Evolutionary conservation across 164 flowering plant species (phyloP).

Genomic region (Aristolochia californica): DNA sequence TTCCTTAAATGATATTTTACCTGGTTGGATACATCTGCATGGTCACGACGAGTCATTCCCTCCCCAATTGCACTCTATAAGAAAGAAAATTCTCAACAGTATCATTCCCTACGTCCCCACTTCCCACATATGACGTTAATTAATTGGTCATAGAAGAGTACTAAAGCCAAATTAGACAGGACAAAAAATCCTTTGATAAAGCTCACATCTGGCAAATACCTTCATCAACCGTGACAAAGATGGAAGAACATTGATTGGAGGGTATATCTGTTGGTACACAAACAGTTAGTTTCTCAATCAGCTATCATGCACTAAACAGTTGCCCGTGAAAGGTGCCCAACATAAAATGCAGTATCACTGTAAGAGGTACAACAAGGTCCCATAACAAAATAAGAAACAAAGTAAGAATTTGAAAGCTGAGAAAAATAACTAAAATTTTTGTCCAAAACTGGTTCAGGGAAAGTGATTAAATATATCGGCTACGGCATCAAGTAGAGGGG

Average conservation of each 20-base stretch:
- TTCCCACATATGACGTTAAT: no score
- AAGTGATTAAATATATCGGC: no score
- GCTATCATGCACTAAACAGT: not conserved
- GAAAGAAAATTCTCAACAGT: not conserved
- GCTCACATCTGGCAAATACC: slow-evolving; percentile 25
- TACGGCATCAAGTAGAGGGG: no score
- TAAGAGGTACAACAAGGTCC: no score
- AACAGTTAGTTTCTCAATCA: not conserved
- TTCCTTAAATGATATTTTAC: slow-evolving; percentile 19
- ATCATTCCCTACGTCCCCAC: not conserved
- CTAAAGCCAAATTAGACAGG: not conserved
- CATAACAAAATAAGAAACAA: no score
- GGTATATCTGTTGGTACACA: slow-evolving; percentile 60
- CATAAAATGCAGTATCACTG: no score
- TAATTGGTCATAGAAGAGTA: no score
- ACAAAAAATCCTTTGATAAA: not conserved
- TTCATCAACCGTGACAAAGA: slow-evolving; percentile 97
- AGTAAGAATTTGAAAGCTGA: no score
- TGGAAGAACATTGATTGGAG: slow-evolving; percentile 98
- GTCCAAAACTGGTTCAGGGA: no score
- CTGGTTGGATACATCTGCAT: slow-evolving; percentile 98
- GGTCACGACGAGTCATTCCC: slow-evolving; percentile 95
- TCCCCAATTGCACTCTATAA: slow-evolving; percentile 95
- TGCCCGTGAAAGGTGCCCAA: no score
- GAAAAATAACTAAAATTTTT: no score